Evolutionary conservation across 768 basidiomycete genomes (phyloP).

Genomic region (Macrocybe gigantea): DNA sequence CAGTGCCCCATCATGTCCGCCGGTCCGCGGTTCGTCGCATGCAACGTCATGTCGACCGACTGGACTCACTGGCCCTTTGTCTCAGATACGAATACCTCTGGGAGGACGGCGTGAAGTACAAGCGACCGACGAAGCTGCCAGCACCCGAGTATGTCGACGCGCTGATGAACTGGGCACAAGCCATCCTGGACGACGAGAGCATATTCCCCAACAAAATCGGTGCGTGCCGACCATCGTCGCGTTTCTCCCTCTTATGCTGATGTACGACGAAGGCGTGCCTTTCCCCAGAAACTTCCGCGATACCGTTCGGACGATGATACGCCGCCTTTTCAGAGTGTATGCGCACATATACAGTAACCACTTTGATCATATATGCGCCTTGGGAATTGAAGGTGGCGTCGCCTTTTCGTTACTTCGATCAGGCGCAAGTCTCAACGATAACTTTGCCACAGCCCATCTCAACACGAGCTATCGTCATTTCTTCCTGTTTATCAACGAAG

Average conservation of each 20-base stretch:
- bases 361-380: conserved; percentile 96
- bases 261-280: conserved; percentile 57
- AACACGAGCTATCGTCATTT: conserved; percentile 99
- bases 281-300: conserved; percentile 89
- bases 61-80: conserved; percentile 1
- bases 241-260: not conserved
- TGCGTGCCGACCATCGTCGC: conserved; percentile 19
- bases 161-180: conserved; percentile 98
- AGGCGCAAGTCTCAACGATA: not conserved
- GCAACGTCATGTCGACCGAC: not conserved
- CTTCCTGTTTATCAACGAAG: conserved; percentile 95
- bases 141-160: conserved; percentile 97
- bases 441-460: conserved; percentile 66
- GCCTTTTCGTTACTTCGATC: not conserved
- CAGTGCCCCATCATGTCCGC: conserved; percentile 97
- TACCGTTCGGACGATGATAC: conserved; percentile 86
- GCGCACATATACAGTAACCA: conserved; percentile 99
- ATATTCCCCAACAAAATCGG: conserved; percentile 96
- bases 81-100: conserved; percentile 89
- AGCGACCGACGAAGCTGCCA: conserved; percentile 87
- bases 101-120: conserved; percentile 87
- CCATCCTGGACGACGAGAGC: conserved; percentile 83
- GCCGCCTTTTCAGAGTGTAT: conserved; percentile 93
- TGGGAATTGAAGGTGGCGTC: conserved; percentile 89
- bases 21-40: conserved; percentile 67